These are phyloP conservation scores for Wickerhamiella lipophila DNA, from an alignment of 805 yeast genomes.

Conservation along the genomic window DNA sequence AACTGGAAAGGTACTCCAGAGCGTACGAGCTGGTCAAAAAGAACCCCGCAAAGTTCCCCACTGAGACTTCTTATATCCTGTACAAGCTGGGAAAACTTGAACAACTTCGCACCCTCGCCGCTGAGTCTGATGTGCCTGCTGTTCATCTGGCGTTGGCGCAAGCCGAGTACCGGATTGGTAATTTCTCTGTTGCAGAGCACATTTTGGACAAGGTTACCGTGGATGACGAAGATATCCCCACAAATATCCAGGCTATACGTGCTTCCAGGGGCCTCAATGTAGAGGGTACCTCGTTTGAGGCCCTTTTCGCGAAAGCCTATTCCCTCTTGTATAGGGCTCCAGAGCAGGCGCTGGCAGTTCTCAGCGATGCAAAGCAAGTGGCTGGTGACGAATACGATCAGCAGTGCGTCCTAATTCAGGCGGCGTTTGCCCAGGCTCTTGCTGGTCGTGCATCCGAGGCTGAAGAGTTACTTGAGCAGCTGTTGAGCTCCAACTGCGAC, in stretches of 20 bases:
- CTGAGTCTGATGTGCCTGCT: slow-evolving; percentile 23
- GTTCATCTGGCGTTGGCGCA: slow-evolving; percentile 43
- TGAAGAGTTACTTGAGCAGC: slow-evolving; percentile 28
- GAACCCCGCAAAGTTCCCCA: slow-evolving; percentile 12
- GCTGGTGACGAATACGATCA: slow-evolving; percentile 37
- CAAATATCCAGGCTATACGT: slow-evolving; percentile 49
- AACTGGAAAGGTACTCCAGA: slow-evolving; percentile 39
- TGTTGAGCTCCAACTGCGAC: slow-evolving; percentile 31
- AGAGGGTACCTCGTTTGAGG: slow-evolving; percentile 37
- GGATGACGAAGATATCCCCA: slow-evolving; percentile 38
- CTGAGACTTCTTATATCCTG: slow-evolving; percentile 46
- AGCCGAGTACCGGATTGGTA: slow-evolving; percentile 39
- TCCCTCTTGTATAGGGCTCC: slow-evolving; percentile 15
- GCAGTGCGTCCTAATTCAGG: slow-evolving; percentile 40
- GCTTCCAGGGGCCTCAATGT: slow-evolving; percentile 14
- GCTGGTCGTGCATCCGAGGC: slow-evolving; percentile 32
- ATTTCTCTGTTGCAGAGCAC: slow-evolving; percentile 32
- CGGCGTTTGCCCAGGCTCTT: slow-evolving; percentile 40
- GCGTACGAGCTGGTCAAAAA: slow-evolving; percentile 5
- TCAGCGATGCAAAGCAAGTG: slow-evolving; percentile 35
- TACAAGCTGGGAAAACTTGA: slow-evolving; percentile 43
- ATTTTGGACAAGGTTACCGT: slow-evolving; percentile 28
- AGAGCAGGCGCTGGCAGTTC: slow-evolving; percentile 31
- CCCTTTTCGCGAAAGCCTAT: slow-evolving; percentile 46
- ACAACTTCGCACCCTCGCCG: slow-evolving; percentile 20